Percentiles rank a stretch among this genome's conserved stretches.
These are phyloP conservation scores for Maudiozyma barnettii DNA, from an alignment of 805 yeast species.

Conservation along the genomic window DNA sequence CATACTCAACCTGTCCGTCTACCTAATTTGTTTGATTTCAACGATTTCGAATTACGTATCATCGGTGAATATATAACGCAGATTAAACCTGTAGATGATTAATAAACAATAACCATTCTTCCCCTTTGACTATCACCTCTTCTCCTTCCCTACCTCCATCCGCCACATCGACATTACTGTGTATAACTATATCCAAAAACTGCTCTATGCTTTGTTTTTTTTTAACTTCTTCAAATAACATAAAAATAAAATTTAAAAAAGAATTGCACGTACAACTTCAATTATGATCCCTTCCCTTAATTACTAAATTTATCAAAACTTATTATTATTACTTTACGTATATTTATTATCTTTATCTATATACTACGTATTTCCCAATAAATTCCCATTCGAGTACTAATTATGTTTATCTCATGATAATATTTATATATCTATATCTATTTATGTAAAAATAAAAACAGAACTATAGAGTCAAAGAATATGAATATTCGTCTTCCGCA, in stretches of 20 bases:
- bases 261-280: too few species aligned
- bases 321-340: background rate
- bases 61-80: slow-evolving; percentile 16
- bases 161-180: background rate
- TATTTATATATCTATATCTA: background rate
- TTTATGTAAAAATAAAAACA: too few species aligned
- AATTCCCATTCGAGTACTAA: too few species aligned
- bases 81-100: slow-evolving; percentile 11
- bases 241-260: too few species aligned
- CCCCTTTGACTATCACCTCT: too few species aligned
- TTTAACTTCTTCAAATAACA: too few species aligned
- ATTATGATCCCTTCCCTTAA: background rate
- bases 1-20: slow-evolving; percentile 34
- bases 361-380: too few species aligned
- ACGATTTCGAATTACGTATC: slow-evolving; percentile 53
- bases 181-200: too few species aligned
- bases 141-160: too few species aligned
- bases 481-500: slow-evolving; percentile 91
- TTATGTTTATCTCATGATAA: background rate
- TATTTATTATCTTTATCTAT: background rate
- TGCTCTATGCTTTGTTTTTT: too few species aligned
- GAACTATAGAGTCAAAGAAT: slow-evolving; percentile 66
- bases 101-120: too few species aligned
- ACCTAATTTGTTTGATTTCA: slow-evolving; percentile 56
- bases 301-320: background rate